A percentile compares a stretch with the other conserved stretches of the same genome.
phyloP scores from a whole-genome alignment of 306 rosid genomes.

The Gastrolobium bilobum region DNA sequence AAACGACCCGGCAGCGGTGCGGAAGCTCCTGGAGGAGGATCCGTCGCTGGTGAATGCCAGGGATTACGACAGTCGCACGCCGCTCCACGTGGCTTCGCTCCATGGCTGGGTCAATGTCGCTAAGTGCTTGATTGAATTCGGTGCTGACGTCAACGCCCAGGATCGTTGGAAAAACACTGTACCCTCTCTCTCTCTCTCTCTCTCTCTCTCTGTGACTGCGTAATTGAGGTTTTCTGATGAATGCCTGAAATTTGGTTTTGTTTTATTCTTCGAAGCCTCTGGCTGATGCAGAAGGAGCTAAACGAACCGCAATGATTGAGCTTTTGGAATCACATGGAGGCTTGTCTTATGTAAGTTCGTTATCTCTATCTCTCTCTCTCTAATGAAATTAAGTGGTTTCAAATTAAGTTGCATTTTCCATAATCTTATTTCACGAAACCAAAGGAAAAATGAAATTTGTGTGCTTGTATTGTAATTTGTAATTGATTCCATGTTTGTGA shows the following conservation, averaged over 20 bases:
- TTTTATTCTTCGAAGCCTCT: conserved; percentile 66
- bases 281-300: conserved; percentile 97
- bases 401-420: neutral
- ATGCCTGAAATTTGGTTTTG: conserved; percentile 32
- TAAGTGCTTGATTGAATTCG: conserved; percentile 72
- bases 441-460: neutral
- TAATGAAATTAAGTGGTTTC: neutral
- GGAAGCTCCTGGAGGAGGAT: conserved; percentile 91
- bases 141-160: conserved; percentile 93
- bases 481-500: neutral
- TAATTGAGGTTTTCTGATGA: conserved; percentile 3
- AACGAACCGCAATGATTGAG: conserved; percentile 64
- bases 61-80: conserved; percentile 92
- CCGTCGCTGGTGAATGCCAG: conserved; percentile 74
- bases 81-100: conserved; percentile 89
- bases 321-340: conserved; percentile 85
- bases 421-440: neutral
- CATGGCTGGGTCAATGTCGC: conserved; percentile 90
- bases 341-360: conserved; percentile 74
- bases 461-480: conserved; percentile 22
- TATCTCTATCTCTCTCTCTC: conserved; percentile 32
- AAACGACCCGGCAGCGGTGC: conserved; percentile 74
- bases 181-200: conserved; percentile 13
- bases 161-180: conserved; percentile 98
- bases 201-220: neutral